Percentiles rank a stretch among this genome's conserved stretches.
Conservation (phyloP, 2,329 filamentous ascomycete genomes). For the Penicillium sp. region DNA sequence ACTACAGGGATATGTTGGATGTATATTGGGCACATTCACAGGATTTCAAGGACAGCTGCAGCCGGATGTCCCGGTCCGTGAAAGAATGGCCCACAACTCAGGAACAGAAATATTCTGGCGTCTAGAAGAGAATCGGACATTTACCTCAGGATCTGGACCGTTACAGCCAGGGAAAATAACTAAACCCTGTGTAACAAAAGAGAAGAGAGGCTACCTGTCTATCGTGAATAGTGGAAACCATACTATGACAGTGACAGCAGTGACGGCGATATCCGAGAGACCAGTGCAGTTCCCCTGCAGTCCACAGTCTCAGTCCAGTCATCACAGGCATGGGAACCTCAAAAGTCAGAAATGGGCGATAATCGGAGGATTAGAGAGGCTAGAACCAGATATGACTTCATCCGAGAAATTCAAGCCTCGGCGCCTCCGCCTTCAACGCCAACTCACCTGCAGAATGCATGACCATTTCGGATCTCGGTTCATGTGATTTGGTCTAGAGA, state of each 20-base stretch:
- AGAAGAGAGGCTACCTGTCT: neutral
- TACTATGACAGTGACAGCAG: conserved; percentile 10
- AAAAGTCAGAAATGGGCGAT: neutral
- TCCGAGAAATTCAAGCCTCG: neutral
- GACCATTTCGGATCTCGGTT: conserved; percentile 16
- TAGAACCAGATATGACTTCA: conserved; percentile 10
- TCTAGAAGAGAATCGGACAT: conserved; percentile 16
- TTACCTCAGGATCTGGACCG: conserved; percentile 11
- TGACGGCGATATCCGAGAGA: neutral
- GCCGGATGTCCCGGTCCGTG: conserved; percentile 11
- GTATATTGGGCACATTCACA: neutral
- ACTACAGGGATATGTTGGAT: neutral
- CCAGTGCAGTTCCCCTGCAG: neutral
- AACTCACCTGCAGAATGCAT: conserved; percentile 11
- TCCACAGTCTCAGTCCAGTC: conserved; percentile 1
- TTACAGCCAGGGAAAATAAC: neutral
- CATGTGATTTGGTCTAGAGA: conserved; percentile 12
- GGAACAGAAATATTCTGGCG: neutral
- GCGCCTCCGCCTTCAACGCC: neutral
- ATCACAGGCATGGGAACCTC: neutral
- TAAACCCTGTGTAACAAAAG: conserved; percentile 1
- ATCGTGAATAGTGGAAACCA: conserved; percentile 1
- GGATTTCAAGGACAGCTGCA: conserved; percentile 7
- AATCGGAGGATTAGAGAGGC: conserved; percentile 1
- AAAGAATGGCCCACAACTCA: conserved; percentile 6